phyloP scores from a whole-genome alignment of 2,329 filamentous ascomycete species.

The Pseudogymnoascus sp. region DNA sequence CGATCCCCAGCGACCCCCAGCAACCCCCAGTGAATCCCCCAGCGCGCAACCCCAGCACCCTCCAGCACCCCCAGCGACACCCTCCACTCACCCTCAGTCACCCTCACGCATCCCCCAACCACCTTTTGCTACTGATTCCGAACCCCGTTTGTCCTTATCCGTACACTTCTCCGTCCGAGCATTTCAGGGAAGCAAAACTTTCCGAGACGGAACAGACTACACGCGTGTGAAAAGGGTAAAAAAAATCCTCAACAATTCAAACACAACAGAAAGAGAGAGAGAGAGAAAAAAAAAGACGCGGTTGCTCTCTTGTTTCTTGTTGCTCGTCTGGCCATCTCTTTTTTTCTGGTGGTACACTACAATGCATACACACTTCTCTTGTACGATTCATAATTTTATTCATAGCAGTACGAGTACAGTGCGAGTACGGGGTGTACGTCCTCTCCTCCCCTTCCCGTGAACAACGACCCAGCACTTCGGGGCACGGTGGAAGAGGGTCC shows the following conservation, averaged over 20 bases:
- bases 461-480: not conserved
- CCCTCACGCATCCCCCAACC: not conserved
- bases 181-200: not conserved
- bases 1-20: not conserved
- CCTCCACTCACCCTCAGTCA: not conserved
- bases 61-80: not conserved
- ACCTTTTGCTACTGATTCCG: not conserved
- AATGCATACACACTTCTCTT: not conserved
- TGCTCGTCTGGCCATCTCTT: not conserved
- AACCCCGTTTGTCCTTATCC: not conserved
- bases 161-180: not conserved
- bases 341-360: not conserved
- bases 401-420: not conserved
- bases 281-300: not conserved
- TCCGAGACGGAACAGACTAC: not conserved
- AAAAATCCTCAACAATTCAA: not conserved
- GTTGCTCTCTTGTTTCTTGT: not conserved
- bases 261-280: not conserved
- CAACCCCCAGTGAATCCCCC: not conserved
- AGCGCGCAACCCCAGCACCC: not conserved
- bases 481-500: not conserved
- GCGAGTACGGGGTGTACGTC: not conserved
- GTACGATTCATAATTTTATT: not conserved
- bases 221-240: not conserved
- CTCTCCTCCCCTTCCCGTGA: not conserved